Conservation (phyloP, 73 alveolate species). For the Diophrys appendiculata region DNA sequence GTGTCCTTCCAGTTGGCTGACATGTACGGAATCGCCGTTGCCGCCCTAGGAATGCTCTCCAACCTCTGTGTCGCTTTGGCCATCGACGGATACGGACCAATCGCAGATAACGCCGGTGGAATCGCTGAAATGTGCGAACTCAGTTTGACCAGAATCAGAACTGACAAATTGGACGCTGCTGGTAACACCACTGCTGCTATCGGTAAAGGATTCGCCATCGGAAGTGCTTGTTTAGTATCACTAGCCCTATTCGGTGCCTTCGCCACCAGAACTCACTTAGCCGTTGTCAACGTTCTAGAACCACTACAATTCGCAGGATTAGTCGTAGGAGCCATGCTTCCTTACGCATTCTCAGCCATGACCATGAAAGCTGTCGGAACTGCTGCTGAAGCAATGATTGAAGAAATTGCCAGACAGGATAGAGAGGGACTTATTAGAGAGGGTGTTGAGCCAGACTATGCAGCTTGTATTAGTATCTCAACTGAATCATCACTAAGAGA, state of each 20-base stretch:
- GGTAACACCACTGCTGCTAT: constrained; percentile 97
- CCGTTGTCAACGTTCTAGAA: constrained; percentile 62
- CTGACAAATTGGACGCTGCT: constrained; percentile 97
- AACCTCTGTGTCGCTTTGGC: constrained; percentile 71
- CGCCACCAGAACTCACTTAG: constrained; percentile 66
- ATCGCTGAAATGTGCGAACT: constrained; percentile 94
- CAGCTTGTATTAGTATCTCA: constrained; percentile 70
- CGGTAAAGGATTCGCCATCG: constrained; percentile 98
- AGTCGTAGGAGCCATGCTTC: constrained; percentile 89
- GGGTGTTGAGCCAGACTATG: constrained; percentile 77
- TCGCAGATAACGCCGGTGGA: constrained; percentile 98
- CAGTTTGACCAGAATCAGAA: constrained; percentile 76
- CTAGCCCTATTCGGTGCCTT: constrained; percentile 95
- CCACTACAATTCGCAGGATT: constrained; percentile 82
- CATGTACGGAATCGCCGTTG: constrained; percentile 80
- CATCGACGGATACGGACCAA: constrained; percentile 91
- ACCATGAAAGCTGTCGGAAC: constrained; percentile 81
- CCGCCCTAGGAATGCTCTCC: constrained; percentile 84
- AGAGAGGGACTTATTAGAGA: constrained; percentile 60
- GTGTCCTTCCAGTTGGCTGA: constrained; percentile 63
- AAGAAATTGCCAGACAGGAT: constrained; percentile 83
- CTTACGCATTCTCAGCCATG: constrained; percentile 86
- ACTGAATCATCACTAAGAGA: constrained; percentile 75
- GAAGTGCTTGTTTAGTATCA: constrained; percentile 96
- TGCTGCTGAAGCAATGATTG: constrained; percentile 88